Evolutionary conservation across 495 filamentous ascomycete genomes (phyloP), one percentile per base, ranked within the genome.

Genomic region (Penicillium samsonianum): DNA sequence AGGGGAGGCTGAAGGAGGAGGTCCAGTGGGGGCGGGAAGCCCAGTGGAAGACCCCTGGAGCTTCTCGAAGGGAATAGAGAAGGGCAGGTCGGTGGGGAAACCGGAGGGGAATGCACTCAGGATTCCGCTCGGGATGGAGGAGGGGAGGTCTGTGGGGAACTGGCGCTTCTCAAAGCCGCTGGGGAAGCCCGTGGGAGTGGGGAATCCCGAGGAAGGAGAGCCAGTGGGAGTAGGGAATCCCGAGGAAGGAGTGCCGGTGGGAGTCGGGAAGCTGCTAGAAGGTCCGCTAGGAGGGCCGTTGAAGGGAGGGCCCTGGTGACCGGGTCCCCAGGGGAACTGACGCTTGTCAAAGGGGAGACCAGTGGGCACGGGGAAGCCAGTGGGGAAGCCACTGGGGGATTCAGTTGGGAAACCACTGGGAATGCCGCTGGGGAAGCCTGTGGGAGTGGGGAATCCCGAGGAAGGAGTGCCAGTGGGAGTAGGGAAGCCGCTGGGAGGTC

Each of bases 341-440:
- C 49, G 49, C 33, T 51, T 51, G 22, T 12, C 49, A 23, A 51
- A 51, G 22, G 33, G 49, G 31, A 51, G 5, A 23, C 49, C 35
- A 23, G 49, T 10, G 7, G 33, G 35, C 33, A 1, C 12, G 23
- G 31, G 47, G 30, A 31, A 23, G 2, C 11, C 47, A 12, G 28
- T 48, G 12, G 48, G 52, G 50, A 43, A 23, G 35, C 50, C 37
- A 19, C 53, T 41, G 20, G 53, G 37, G 14, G 40, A 23, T 10
- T 5, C 47, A 4, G 16, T 31, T 26, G 40, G 40, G n/a, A 44
- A 19, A 6, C n/a, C 33, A 1, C 12, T 16, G 31, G 47, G 30
- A 31, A 23, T n/a, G 2, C 11, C 47, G 6, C n/a, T 48, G 12
- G 48, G 52, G 50, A 43, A 23, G 35, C 50, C 37, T n/a, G 47